Evolutionary conservation across 2,329 filamentous ascomycete species (phyloP).

Genomic region (Magnaporthiopsis incrustans): DNA sequence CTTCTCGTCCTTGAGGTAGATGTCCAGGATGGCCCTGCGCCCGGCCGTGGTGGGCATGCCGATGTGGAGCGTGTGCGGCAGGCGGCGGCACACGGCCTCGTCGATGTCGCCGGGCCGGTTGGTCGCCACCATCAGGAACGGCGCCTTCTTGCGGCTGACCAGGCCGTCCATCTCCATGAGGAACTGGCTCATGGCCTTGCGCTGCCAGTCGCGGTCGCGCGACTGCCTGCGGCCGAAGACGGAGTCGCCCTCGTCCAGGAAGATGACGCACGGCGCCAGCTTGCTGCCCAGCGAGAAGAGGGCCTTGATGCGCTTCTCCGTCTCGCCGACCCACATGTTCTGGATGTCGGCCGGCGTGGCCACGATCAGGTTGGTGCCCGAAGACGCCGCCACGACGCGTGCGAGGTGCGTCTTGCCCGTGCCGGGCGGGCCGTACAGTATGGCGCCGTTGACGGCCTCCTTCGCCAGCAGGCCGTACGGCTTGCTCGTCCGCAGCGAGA

Average conservation of each 20-base stretch:
- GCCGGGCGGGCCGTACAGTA: slow-evolving; percentile 87
- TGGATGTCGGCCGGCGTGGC: slow-evolving; percentile 93
- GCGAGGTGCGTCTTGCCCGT: slow-evolving; percentile 97
- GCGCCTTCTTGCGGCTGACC: slow-evolving; percentile 48
- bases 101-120: slow-evolving; percentile 94
- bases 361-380: slow-evolving; percentile 88
- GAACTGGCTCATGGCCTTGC: slow-evolving; percentile 6
- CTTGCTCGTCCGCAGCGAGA: neutral
- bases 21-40: slow-evolving; percentile 74
- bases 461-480: slow-evolving; percentile 1
- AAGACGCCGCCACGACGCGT: slow-evolving; percentile 86
- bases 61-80: slow-evolving; percentile 79
- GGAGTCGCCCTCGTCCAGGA: slow-evolving; percentile 86
- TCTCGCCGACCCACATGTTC: slow-evolving; percentile 89
- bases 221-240: too few relatives aligned
- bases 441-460: slow-evolving; percentile 54
- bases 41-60: slow-evolving; percentile 87
- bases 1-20: slow-evolving; percentile 80
- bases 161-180: slow-evolving; percentile 6
- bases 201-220: slow-evolving; percentile 57
- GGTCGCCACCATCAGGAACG: slow-evolving; percentile 92
- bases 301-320: slow-evolving; percentile 87
- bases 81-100: slow-evolving; percentile 82
- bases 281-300: slow-evolving; percentile 79
- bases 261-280: slow-evolving; percentile 88